Evolutionary conservation across 2,329 filamentous ascomycete genomes (phyloP), one percentile per base, ranked within the genome.

Genomic region (Westerdykella sp.): DNA sequence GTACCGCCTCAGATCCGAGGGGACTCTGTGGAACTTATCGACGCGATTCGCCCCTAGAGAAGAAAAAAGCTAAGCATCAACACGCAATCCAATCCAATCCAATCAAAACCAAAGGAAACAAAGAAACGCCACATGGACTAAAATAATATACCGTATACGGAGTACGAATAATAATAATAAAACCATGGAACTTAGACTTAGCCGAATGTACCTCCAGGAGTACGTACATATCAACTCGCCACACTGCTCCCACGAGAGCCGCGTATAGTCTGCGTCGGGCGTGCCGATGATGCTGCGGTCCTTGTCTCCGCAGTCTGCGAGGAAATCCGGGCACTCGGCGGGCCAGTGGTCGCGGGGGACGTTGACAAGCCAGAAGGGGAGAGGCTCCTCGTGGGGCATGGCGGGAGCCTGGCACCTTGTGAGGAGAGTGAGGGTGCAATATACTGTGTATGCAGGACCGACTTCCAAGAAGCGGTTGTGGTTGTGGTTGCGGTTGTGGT

Each of bases 351-450:
- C 63, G 30, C 71, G 67, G 0, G 85, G 80, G 13, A 94, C 70
- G 65, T 95, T 95, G 66, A 85, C 76, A 49, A 91, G 84, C 89
- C 89, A 95, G 71, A 84, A 95, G 0, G 84, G 83, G 18, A 76
- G 49, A 30, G 55, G 41, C 37, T 59, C 56, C 44, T 62, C 48
- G 53, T 57, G 50, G 25, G 54, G 52, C 59, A 62, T 60, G 16
- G 42, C 41, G 22, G 22, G n/a, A n/a, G n/a, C n/a, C n/a, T n/a
- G n/a, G n/a, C n/a, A n/a, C n/a, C n/a, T n/a, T n/a, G n/a, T n/a
- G 13, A 12, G 25, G 4, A 10, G 7, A 5, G 7, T 10, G 11
- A 12, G 11, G 21, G 35, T 9, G 25, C 25, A 12, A 28, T 28
- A 10, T 28, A 10, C 2, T 10, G 7, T n/a, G n/a, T n/a, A n/a